Evolutionary conservation across 768 basidiomycete genomes (phyloP), one percentile per base, ranked within the genome.

Genomic region (Mycena haematopus): DNA sequence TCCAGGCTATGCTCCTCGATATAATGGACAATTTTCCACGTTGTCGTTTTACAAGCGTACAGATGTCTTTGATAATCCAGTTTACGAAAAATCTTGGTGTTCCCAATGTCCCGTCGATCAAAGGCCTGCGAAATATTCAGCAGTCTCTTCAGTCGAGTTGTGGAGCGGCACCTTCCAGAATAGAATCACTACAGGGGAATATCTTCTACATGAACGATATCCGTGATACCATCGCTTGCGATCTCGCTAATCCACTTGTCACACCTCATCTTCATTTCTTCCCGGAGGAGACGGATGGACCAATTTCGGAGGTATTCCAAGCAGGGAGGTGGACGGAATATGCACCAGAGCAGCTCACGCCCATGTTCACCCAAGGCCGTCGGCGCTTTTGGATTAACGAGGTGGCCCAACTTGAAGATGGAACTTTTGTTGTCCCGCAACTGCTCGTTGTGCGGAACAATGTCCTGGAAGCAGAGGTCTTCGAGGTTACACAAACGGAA

Each of bases 181-280:
- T 57, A 4, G 25, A 10, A 2, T 56, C 65, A 4, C 17, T 13
- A 17, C 55, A 42, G 2, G 60, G 60, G 10, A 66, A 70, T 53
- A 50, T 56, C 3, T 69, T 68, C 63, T 70, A 67, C 46, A 50
- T 69, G 31, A 70, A 69, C 45, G 62, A 68, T 50, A 58, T 70
- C 31, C 57, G 58, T n/a, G 50, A 58, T 2, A 54, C 56, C n/a
- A 42, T 69, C 0, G 63, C 66, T 2, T 57, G 63, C 51, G 64
- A 65, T 24, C 13, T 68, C 6, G 31, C 68, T 0, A 70, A 68
- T 46, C 69, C 69, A 14, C 44, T 51, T 21, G 58, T 68, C n/a
- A 60, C 57, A 3, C 52, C 31, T 2, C 57, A 66, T 35, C 13
- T 70, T 21, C 47, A 63, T 21, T 65, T 65, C 57, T 70, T n/a